A percentile compares a stretch with the other conserved stretches of the same genome.
Conservation (phyloP, 2,329 filamentous ascomycete species). For the Penicillium verrucosum region DNA sequence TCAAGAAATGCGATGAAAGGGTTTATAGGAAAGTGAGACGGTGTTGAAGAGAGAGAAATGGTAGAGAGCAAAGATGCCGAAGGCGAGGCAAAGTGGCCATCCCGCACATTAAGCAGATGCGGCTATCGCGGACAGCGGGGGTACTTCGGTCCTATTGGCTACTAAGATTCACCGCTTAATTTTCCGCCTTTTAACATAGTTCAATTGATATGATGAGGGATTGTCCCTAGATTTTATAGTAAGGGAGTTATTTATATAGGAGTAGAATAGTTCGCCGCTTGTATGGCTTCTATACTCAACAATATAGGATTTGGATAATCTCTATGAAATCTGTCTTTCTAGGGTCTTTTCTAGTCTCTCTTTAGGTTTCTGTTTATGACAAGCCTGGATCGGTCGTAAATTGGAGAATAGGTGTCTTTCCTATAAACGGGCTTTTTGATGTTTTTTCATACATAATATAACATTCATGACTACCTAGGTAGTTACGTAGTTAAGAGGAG, state of each 20-base stretch:
- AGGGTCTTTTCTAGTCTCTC: not conserved
- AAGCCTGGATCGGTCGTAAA: not conserved
- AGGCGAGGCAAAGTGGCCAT: constrained; percentile 19
- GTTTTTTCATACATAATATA: not conserved
- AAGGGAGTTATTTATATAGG: not conserved
- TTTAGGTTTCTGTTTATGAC: not conserved
- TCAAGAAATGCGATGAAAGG: constrained; percentile 3
- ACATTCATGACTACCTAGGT: not conserved
- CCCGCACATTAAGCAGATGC: constrained; percentile 10
- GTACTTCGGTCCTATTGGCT: not conserved
- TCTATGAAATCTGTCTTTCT: not conserved
- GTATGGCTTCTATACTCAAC: not conserved
- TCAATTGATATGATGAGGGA: too few species aligned
- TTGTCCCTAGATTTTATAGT: not conserved
- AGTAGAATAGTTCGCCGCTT: not conserved
- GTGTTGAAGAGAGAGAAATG: constrained; percentile 12
- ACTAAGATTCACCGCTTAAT: fast-evolving
- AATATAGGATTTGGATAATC: not conserved
- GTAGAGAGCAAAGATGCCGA: constrained; percentile 1
- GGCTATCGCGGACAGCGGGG: not conserved
- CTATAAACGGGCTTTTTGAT: not conserved
- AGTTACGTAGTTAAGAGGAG: too few species aligned
- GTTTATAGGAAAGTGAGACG: constrained; percentile 11
- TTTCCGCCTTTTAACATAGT: not conserved
- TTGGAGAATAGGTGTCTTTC: not conserved